Evolutionary conservation across 164 flowering plant genomes (phyloP).

Genomic region (Macadamia integrifolia): DNA sequence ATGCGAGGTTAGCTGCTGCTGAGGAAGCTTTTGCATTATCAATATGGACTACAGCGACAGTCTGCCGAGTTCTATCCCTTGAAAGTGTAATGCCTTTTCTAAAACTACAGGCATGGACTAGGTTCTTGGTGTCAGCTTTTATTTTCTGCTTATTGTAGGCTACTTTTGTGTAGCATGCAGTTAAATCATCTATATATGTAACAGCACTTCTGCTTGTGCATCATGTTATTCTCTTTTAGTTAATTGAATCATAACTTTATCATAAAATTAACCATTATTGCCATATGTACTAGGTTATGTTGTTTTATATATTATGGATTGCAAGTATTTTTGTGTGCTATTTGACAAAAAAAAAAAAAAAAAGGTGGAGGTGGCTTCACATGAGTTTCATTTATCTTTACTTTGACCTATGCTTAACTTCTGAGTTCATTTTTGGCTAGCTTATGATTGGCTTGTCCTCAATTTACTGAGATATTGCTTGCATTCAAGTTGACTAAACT

Average conservation of each 20-base stretch:
- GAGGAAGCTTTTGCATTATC: conserved; percentile 88
- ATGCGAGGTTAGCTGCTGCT: conserved; percentile 65
- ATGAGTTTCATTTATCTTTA: no score
- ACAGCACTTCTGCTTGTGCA: not conserved
- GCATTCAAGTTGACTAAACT: no score
- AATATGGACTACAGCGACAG: conserved; percentile 79
- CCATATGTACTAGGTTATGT: not conserved
- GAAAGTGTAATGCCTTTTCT: conserved; percentile 57
- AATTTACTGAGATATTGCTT: no score
- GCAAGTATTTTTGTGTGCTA: no score
- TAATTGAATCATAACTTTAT: not conserved
- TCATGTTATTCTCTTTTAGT: not conserved
- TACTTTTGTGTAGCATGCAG: not conserved
- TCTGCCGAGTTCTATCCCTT: conserved; percentile 87
- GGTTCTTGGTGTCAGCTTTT: conserved; percentile 4
- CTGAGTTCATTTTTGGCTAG: no score
- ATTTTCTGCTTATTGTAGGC: not conserved
- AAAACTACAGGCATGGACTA: not conserved
- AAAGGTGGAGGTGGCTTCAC: no score
- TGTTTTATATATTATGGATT: no score
- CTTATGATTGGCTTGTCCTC: no score
- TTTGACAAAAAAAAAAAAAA: no score
- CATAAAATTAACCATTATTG: not conserved
- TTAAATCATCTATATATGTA: not conserved
- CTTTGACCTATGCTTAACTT: no score